Conservation (phyloP, 1,284 basidiomycete genomes). For the Cutaneotrichosporon cavernicola region DNA sequence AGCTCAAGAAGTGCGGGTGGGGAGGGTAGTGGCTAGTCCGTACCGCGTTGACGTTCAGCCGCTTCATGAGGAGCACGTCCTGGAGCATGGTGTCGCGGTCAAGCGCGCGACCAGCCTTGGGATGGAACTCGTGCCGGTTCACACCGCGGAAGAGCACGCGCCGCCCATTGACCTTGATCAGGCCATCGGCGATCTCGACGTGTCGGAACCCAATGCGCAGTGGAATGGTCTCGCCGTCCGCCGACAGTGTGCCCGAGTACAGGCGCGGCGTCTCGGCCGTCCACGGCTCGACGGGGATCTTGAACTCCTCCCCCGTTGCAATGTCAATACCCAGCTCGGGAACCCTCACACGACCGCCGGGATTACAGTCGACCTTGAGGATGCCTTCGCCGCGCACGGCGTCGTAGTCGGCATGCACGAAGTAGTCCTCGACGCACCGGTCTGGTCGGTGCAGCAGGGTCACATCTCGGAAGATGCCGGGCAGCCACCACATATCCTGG, state of each 20-base stretch:
- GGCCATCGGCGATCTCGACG: slow-evolving; percentile 22
- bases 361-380: slow-evolving; percentile 28
- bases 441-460: slow-evolving; percentile 28
- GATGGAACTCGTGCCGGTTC: slow-evolving; percentile 36
- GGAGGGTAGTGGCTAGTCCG: slow-evolving; percentile 34
- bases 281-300: slow-evolving; percentile 26
- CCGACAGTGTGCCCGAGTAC: slow-evolving; percentile 12
- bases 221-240: slow-evolving; percentile 21
- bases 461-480: slow-evolving; percentile 33
- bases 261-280: slow-evolving; percentile 30
- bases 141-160: slow-evolving; percentile 30
- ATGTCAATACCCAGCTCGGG: slow-evolving; percentile 31
- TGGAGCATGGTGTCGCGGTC: slow-evolving; percentile 26
- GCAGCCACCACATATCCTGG: slow-evolving; percentile 37
- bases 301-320: slow-evolving; percentile 10
- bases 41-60: slow-evolving; percentile 35
- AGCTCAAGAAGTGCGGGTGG: slow-evolving; percentile 28
- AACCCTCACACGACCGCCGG: slow-evolving; percentile 20
- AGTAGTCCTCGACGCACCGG: slow-evolving; percentile 23
- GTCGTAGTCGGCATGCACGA: slow-evolving; percentile 28
- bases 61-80: slow-evolving; percentile 34
- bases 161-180: slow-evolving; percentile 33
- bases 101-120: slow-evolving; percentile 25
- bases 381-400: slow-evolving; percentile 21
- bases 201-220: slow-evolving; percentile 35